Evolutionary conservation across 164 flowering plant species (phyloP), one percentile per base, ranked within the genome.

Genomic region (Cinnamomum chago): DNA sequence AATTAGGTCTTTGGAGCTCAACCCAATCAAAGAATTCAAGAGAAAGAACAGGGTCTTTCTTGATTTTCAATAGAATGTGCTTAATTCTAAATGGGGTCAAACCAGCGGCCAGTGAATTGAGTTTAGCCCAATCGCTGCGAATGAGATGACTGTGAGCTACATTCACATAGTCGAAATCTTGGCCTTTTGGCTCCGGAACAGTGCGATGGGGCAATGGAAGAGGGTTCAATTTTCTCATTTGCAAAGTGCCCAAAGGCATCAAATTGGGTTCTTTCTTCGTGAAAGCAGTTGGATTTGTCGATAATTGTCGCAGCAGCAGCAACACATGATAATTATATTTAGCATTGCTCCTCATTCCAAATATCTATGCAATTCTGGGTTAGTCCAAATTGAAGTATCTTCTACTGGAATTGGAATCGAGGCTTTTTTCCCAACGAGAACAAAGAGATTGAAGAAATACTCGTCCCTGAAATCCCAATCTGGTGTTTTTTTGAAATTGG

Each of bases 131-230:
- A 64, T 93, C 94, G 3, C 88, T 81, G 76, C 90, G 92, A 18
- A 91, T 70, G 2, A 95, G 84, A 79, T 93, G 95, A 76, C 97
- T 95, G 71, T 91, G 80, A 9, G 87, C 94, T 50, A 95, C 87
- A 75, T 88, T 93, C n/a, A 95, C 79, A 65, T 86, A 90, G 78
- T 95, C 97, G 28, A 90, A 87, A 76, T 93, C 98, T 71, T 87
- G 92, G 18, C 97, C 98, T 82, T 77, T 90, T 30, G 92, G 91
- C 62, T 87, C 89, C 9, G 89, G 90, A 47, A 90, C 47, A 22
- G 86, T 86, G 75, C 89, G 81, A 75, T 91, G 91, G 6, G 98
- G 98, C 40, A 92, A 40, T 25, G 97, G 91, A 71, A 88, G 79
- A 55, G 88, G 81, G 64, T 76, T 76, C 20, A 64, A 35, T 24